A percentile compares a stretch with the other conserved stretches of the same genome.
phyloP scores from a whole-genome alignment of 2,329 filamentous ascomycete genomes.

The Ceratocystis diversiconidia region DNA sequence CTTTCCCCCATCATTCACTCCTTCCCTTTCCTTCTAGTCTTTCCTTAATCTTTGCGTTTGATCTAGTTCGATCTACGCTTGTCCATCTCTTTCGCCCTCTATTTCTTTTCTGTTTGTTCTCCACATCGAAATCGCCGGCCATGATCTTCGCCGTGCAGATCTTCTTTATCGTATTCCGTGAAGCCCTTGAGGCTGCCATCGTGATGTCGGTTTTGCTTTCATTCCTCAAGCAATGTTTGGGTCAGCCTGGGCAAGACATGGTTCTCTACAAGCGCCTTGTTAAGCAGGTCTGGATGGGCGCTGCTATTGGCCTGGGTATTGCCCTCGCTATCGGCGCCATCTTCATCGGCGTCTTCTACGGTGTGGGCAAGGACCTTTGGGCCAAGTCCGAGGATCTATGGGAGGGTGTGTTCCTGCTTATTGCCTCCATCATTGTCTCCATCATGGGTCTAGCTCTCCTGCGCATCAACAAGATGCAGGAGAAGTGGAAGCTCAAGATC shows the following conservation, averaged over 20 bases:
- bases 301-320: constrained; percentile 45
- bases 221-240: constrained; percentile 69
- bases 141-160: constrained; percentile 64
- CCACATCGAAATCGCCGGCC: constrained; percentile 37
- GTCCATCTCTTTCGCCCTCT: background rate
- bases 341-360: constrained; percentile 62
- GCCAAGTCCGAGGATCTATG: constrained; percentile 51
- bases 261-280: constrained; percentile 52
- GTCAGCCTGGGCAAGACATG: constrained; percentile 46
- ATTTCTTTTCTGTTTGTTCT: background rate
- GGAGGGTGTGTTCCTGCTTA: constrained; percentile 55
- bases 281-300: constrained; percentile 58
- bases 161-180: constrained; percentile 84
- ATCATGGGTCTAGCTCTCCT: constrained; percentile 60
- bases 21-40: background rate
- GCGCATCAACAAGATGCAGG: constrained; percentile 58
- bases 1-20: background rate
- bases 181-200: constrained; percentile 69
- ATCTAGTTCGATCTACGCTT: background rate
- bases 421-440: constrained; percentile 58
- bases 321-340: constrained; percentile 51
- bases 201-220: constrained; percentile 77
- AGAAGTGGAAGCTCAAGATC: constrained; percentile 65
- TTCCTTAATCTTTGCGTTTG: background rate
- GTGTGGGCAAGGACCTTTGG: constrained; percentile 48